These are phyloP conservation scores for Citrus reticulata DNA, from an alignment of 345 rosid species.

Conservation along the genomic window DNA sequence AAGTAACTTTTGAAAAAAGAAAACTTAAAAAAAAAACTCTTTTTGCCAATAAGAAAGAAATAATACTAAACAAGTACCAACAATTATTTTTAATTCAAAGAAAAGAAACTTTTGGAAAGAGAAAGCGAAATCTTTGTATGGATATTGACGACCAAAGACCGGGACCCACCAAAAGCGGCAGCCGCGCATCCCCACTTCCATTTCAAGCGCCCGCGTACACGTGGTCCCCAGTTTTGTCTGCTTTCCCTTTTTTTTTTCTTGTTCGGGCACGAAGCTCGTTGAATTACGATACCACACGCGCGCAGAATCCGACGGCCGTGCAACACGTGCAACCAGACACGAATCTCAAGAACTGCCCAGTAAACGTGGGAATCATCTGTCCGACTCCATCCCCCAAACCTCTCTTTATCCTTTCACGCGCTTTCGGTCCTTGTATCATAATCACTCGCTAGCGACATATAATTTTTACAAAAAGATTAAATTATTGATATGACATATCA, in stretches of 20 bases:
- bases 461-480: no score
- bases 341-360: constrained; percentile 23
- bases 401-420: not conserved
- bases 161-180: constrained; percentile 48
- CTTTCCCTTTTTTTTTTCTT: not conserved
- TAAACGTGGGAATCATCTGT: constrained; percentile 29
- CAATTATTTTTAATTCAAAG: no score
- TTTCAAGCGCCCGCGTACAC: constrained; percentile 26
- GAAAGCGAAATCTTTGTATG: constrained; percentile 10
- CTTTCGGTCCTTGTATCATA: not conserved
- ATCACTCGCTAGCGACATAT: no score
- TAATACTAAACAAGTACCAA: no score
- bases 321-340: constrained; percentile 35
- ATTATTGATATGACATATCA: no score
- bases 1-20: no score
- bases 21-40: no score
- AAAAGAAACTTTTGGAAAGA: not conserved
- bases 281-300: not conserved
- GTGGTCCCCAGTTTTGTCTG: constrained; percentile 37
- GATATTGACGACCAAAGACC: constrained; percentile 14
- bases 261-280: not conserved
- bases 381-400: constrained; percentile 16
- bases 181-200: constrained; percentile 45
- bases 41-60: no score
- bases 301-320: constrained; percentile 16